A percentile compares a stretch with the other conserved stretches of the same genome.
phyloP scores from a whole-genome alignment of 257 asterid species.

The Solanum rostratum region DNA sequence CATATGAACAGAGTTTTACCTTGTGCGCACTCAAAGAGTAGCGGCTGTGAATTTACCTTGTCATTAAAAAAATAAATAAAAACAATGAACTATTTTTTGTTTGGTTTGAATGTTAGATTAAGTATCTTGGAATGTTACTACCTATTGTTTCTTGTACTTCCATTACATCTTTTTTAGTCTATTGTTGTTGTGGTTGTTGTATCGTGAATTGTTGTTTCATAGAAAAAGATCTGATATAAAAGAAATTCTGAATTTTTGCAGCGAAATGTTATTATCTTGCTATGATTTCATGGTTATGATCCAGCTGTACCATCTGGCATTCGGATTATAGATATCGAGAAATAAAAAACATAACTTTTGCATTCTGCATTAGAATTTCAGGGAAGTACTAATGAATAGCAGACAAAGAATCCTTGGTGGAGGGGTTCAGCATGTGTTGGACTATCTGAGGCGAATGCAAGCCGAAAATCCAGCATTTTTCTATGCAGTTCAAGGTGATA shows the following conservation, averaged over 20 bases:
- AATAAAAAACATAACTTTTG: neutral
- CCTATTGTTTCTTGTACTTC: too few species aligned
- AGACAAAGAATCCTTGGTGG: constrained; percentile 35
- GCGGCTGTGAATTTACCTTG: too few species aligned
- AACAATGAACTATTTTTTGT: neutral
- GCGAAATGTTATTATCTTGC: neutral
- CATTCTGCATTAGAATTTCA: neutral
- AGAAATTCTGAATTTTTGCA: neutral
- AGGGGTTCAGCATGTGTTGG: constrained; percentile 42
- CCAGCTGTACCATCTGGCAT: neutral
- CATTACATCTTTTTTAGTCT: too few species aligned
- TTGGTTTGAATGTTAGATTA: neutral
- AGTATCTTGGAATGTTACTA: neutral
- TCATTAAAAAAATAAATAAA: neutral
- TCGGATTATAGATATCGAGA: neutral
- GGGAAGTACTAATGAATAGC: constrained; percentile 1
- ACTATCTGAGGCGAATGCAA: constrained; percentile 53
- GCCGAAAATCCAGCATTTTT: constrained; percentile 55
- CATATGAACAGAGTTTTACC: too few species aligned
- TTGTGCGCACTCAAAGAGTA: too few species aligned
- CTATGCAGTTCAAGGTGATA: constrained; percentile 47
- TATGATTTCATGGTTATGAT: neutral
- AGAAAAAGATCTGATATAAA: neutral
- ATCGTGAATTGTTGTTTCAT: neutral
- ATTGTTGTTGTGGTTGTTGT: too few species aligned